Evolutionary conservation across 805 yeast species (phyloP).

Genomic region (Candida ipomoeae): DNA sequence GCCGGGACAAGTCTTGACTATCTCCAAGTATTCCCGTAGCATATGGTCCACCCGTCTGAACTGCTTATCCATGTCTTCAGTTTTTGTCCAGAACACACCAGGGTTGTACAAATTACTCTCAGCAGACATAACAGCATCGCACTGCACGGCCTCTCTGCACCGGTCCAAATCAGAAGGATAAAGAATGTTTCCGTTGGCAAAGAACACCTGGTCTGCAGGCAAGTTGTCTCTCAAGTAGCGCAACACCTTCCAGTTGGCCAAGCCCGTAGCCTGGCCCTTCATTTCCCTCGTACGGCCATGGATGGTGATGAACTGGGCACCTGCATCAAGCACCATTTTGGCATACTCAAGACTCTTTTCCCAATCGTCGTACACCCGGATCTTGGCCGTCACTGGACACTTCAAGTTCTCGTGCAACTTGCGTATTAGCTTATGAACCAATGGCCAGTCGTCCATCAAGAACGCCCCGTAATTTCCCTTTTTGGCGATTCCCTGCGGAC

Average conservation of each 20-base stretch:
- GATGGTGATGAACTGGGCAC: slow-evolving; percentile 91
- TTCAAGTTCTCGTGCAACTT: slow-evolving; percentile 70
- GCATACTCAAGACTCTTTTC: slow-evolving; percentile 85
- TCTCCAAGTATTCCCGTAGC: slow-evolving; percentile 82
- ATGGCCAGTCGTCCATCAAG: slow-evolving; percentile 94
- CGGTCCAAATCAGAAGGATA: slow-evolving; percentile 80
- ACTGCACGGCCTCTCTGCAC: slow-evolving; percentile 57
- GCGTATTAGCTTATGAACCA: slow-evolving; percentile 66
- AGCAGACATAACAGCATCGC: slow-evolving; percentile 96
- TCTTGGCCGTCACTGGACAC: slow-evolving; percentile 93
- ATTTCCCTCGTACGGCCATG: slow-evolving; percentile 96
- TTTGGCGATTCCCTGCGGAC: slow-evolving; percentile 96
- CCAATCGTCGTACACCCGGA: slow-evolving; percentile 81
- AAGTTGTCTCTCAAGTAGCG: slow-evolving; percentile 72
- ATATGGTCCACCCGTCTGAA: slow-evolving; percentile 84
- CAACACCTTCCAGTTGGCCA: slow-evolving; percentile 88
- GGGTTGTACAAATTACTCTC: slow-evolving; percentile 95
- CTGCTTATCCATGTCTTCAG: slow-evolving; percentile 53
- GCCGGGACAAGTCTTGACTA: slow-evolving; percentile 58
- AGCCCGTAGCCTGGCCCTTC: slow-evolving; percentile 95
- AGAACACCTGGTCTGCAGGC: slow-evolving; percentile 76
- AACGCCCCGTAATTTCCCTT: slow-evolving; percentile 96
- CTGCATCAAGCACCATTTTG: slow-evolving; percentile 80
- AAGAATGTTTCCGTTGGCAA: slow-evolving; percentile 92
- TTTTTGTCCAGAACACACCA: slow-evolving; percentile 68